A percentile compares a stretch with the other conserved stretches of the same genome.
These are phyloP conservation scores for Coemansia sp. DNA, from an alignment of 192 early-diverging fungal species.

Conservation along the genomic window DNA sequence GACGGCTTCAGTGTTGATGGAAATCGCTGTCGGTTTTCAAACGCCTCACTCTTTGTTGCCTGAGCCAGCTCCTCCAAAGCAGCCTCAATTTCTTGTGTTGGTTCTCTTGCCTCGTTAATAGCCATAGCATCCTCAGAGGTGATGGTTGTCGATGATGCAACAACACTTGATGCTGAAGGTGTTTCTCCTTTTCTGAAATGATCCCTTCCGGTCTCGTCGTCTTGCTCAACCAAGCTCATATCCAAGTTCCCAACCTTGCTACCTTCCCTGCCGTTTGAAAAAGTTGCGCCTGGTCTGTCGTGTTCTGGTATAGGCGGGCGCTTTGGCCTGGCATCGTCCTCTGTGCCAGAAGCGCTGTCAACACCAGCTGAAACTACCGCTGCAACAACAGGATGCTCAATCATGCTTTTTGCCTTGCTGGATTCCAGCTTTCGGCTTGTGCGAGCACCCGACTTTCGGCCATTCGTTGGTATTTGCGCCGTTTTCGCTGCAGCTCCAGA, in stretches of 20 bases:
- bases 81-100: constrained; percentile 48
- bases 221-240: not conserved
- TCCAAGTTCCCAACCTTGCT: not conserved
- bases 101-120: constrained; percentile 24
- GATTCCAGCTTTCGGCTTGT: constrained; percentile 52
- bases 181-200: constrained; percentile 19
- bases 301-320: constrained; percentile 45
- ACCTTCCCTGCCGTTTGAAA: not conserved
- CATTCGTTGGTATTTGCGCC: constrained; percentile 43
- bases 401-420: constrained; percentile 9
- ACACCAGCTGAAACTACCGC: not conserved
- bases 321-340: constrained; percentile 10
- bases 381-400: not conserved
- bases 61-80: constrained; percentile 34
- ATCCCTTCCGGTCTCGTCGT: constrained; percentile 2
- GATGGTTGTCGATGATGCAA: constrained; percentile 5
- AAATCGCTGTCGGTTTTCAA: constrained; percentile 51
- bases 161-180: constrained; percentile 14
- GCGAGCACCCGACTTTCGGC: constrained; percentile 46
- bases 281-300: constrained; percentile 17
- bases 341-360: constrained; percentile 3
- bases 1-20: constrained; percentile 52
- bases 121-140: constrained; percentile 22
- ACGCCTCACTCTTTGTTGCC: constrained; percentile 33
- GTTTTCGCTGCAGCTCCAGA: constrained; percentile 6